Conservation (phyloP, 1,139 yeast genomes). For the Pneumocystis carinii region DNA sequence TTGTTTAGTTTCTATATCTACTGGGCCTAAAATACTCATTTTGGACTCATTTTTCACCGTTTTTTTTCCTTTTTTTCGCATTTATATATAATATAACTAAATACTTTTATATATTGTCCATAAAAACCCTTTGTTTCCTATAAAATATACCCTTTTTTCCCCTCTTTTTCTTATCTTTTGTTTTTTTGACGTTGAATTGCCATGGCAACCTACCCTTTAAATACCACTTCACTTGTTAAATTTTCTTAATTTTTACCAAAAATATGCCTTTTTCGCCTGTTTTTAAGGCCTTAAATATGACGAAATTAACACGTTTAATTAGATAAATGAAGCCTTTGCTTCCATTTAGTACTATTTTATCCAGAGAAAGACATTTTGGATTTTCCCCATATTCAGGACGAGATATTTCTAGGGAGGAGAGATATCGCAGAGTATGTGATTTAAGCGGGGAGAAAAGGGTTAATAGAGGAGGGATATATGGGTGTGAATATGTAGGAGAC, state of each 20-base stretch:
- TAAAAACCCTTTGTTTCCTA: no score
- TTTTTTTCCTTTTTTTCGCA: neutral
- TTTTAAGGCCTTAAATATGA: neutral
- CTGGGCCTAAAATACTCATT: neutral
- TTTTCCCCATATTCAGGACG: neutral
- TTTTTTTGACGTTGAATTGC: no score
- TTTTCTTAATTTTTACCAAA: no score
- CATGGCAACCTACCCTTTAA: no score
- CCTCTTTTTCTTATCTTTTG: no score
- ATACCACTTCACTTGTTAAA: no score
- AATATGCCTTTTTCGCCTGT: no score
- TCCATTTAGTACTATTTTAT: neutral
- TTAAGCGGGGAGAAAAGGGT: neutral
- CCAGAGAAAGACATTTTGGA: neutral
- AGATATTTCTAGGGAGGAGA: neutral
- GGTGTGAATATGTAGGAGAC: neutral
- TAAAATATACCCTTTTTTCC: no score
- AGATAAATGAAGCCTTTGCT: neutral
- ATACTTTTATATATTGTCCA: neutral
- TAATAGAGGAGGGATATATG: neutral
- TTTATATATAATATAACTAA: neutral
- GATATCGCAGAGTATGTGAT: no score
- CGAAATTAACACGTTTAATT: neutral
- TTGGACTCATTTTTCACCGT: neutral
- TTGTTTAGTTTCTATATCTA: constrained; percentile 3